These are phyloP conservation scores for Escallonia rubra DNA, from an alignment of 129 eudicot genomes.

Conservation along the genomic window DNA sequence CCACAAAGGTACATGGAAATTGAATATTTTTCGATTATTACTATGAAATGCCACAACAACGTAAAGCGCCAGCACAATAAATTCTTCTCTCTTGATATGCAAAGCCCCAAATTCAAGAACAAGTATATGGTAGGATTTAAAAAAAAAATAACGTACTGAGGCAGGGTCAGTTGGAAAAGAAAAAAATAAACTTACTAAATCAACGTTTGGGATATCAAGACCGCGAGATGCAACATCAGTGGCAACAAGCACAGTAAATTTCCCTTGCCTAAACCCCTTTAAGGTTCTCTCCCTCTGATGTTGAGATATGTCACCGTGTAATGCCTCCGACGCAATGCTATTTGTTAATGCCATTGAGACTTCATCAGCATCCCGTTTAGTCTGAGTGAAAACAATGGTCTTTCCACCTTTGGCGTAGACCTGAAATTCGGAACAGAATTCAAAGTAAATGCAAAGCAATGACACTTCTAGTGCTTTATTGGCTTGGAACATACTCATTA, in stretches of 20 bases:
- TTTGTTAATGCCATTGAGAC: conserved; percentile 76
- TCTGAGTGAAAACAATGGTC: conserved; percentile 91
- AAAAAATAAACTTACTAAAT: conserved; percentile 54
- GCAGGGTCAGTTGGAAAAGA: background rate
- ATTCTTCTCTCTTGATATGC: background rate
- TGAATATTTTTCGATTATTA: too few species aligned
- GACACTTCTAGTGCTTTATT: background rate
- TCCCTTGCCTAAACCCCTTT: conserved; percentile 91
- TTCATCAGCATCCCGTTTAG: conserved; percentile 97
- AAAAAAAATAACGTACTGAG: background rate
- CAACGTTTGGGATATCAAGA: conserved; percentile 96
- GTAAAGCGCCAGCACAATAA: too few species aligned
- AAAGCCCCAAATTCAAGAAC: background rate
- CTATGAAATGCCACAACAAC: too few species aligned
- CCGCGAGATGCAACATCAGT: conserved; percentile 99
- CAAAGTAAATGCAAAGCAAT: background rate
- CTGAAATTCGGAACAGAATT: conserved; percentile 26
- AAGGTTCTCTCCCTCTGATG: conserved; percentile 94
- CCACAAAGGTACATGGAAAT: too few species aligned
- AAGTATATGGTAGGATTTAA: background rate
- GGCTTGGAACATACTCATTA: background rate
- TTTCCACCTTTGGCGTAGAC: conserved; percentile 99
- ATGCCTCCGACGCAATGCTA: conserved; percentile 92
- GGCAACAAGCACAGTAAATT: conserved; percentile 95
- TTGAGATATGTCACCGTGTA: conserved; percentile 97